Base-by-base conservation (phyloP, 257 asterid species). In the Vinca minor region DNA sequence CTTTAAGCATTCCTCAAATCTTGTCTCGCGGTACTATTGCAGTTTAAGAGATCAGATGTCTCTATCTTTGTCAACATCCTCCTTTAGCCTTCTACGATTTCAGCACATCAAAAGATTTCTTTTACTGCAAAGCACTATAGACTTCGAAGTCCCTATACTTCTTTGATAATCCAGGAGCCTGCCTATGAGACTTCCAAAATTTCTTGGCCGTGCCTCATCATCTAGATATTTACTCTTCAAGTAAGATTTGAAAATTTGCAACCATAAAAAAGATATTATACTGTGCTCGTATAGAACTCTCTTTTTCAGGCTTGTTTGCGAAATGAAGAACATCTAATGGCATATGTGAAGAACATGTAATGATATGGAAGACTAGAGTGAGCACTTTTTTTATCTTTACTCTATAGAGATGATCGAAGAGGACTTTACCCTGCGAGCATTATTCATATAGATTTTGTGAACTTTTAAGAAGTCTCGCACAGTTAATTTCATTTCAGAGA, bases 1-100 rank as follows among this genome's bases (percentile, higher is more conserved):
- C 57, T 53, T 54, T 28, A 54, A 14, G 28, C 60, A 34, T 54
- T 54, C 60, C 60, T 54, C 20, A 32, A 28, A 14, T 55, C 61
- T 13, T 31, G 4, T 31, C 15, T 7, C 17, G 21, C 17, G 4
- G 18, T 44, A 44, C 49, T 14, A 17, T 31, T 29, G 25, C 64
- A 38, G 0, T 36, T 59, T 18, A 11, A 8, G 54, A 29, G n/a
- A 8, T 31, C 45, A 29, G 56, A 32, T n/a, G 7, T 47, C 4
- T 48, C n/a, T 9, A 28, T 18, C 41, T 53, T 45, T 62, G 41
- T 62, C 3, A 4, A 63, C 36, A 29, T 17, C 35, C 58, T 45
- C 31, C 57, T 45, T 28, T 35, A 29, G 11, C 39, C 34, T 11
- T 63, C 26, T 42, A 45, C 18, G 56, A 62, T 44, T 62, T 6